A percentile compares a stretch with the other conserved stretches of the same genome.
Evolutionary conservation across 2,329 filamentous ascomycete species (phyloP).

Genomic region (Coleophoma cylindrospora): DNA sequence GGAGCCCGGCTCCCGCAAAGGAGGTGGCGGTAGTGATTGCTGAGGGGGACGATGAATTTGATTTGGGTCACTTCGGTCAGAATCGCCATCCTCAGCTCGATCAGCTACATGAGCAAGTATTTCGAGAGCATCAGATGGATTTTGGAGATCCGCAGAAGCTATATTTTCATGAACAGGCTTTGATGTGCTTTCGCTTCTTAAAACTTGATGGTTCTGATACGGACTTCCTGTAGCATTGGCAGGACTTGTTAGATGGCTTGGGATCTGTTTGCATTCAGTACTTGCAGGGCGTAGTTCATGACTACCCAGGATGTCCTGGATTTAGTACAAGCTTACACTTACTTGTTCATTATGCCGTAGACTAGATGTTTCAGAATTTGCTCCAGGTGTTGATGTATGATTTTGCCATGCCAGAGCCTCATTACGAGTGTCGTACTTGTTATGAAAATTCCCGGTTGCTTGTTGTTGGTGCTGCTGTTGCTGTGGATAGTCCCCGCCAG

Average conservation of each 20-base stretch:
- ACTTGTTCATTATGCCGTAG: slow-evolving; percentile 13
- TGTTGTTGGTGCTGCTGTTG: slow-evolving; percentile 1
- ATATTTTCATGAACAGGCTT: slow-evolving; percentile 19
- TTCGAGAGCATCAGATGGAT: slow-evolving; percentile 26
- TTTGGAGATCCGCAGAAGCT: slow-evolving; percentile 24
- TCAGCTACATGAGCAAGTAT: slow-evolving; percentile 26
- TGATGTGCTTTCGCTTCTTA: slow-evolving; percentile 5
- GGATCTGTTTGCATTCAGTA: slow-evolving; percentile 6
- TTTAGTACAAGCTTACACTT: slow-evolving; percentile 9
- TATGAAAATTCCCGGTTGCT: slow-evolving; percentile 7
- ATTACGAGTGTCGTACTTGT: slow-evolving; percentile 11
- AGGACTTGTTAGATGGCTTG: slow-evolving; percentile 4
- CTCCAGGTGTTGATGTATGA: slow-evolving; percentile 7
- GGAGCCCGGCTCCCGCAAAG: slow-evolving; percentile 6
- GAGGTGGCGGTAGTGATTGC: slow-evolving; percentile 2
- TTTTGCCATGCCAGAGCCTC: slow-evolving; percentile 13
- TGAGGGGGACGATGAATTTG: slow-evolving; percentile 7
- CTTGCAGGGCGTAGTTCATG: background rate
- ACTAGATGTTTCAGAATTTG: slow-evolving; percentile 11
- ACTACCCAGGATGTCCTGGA: too few relatives aligned
- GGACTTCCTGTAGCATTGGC: slow-evolving; percentile 4
- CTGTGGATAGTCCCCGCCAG: slow-evolving; percentile 1
- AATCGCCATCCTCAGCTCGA: slow-evolving; percentile 22
- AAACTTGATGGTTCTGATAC: slow-evolving; percentile 11
- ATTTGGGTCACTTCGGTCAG: slow-evolving; percentile 15